phyloP scores from a whole-genome alignment of 2,329 filamentous ascomycete genomes.

The Fusarium bactridioides region DNA sequence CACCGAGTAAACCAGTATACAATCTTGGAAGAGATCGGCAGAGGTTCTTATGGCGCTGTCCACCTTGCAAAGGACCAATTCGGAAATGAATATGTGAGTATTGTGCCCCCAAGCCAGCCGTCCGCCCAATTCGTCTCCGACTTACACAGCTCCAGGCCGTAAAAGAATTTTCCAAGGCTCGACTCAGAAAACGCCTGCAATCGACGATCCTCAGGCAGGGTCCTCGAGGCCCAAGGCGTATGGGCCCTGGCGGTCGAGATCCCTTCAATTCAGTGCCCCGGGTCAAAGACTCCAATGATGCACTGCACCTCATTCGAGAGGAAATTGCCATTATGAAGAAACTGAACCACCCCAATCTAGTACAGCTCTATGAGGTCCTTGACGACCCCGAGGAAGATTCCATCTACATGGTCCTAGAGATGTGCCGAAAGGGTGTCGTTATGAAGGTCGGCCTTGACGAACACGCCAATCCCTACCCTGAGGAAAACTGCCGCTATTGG shows the following conservation, averaged over 20 bases:
- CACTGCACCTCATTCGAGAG: slow-evolving; percentile 88
- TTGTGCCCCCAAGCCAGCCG: background rate
- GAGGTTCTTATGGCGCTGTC: slow-evolving; percentile 93
- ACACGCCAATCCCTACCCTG: slow-evolving; percentile 79
- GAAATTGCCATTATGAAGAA: slow-evolving; percentile 99
- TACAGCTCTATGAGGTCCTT: slow-evolving; percentile 89
- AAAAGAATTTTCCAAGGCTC: slow-evolving; percentile 96
- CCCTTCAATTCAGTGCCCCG: slow-evolving; percentile 41
- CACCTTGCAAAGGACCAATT: slow-evolving; percentile 90
- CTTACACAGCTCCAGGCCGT: slow-evolving; percentile 70
- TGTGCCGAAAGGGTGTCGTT: slow-evolving; percentile 97
- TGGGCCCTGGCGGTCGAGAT: slow-evolving; percentile 39
- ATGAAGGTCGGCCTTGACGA: slow-evolving; percentile 96
- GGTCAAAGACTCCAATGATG: slow-evolving; percentile 69
- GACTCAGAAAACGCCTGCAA: slow-evolving; percentile 87
- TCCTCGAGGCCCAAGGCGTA: slow-evolving; percentile 47
- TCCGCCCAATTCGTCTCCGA: slow-evolving; percentile 13
- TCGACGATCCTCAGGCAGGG: slow-evolving; percentile 78
- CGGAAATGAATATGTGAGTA: slow-evolving; percentile 87
- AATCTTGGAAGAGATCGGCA: slow-evolving; percentile 94
- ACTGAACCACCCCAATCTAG: slow-evolving; percentile 92
- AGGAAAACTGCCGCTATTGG: slow-evolving; percentile 86
- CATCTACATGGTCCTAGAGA: slow-evolving; percentile 97
- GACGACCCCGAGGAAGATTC: slow-evolving; percentile 97
- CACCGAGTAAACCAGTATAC: slow-evolving; percentile 95